Conservation (phyloP, 225 moss, liverwort and hornwort species). For the Sphagnum contortum region DNA sequence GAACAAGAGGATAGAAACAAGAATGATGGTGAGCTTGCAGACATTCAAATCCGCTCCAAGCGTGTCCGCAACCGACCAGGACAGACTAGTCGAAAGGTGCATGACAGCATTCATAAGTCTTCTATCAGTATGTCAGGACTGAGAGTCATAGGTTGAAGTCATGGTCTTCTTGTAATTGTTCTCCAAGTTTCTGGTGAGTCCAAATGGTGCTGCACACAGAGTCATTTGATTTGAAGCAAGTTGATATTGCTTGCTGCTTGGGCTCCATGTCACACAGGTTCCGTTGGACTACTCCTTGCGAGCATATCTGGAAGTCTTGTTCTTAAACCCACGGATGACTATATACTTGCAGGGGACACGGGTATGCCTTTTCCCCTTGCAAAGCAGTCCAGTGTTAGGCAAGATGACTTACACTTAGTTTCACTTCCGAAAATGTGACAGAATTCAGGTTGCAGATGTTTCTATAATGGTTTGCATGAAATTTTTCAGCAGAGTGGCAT, state of each 20-base stretch:
- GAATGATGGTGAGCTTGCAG: conserved; percentile 5
- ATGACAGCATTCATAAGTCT: neutral
- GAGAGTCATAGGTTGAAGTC: neutral
- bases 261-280: conserved; percentile 33
- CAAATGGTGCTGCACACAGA: neutral
- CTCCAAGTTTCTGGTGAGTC: neutral
- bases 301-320: conserved; percentile 75
- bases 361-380: conserved; percentile 18
- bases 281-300: conserved; percentile 77
- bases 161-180: conserved; percentile 1
- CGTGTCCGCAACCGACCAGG: conserved; percentile 69
- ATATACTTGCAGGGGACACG: conserved; percentile 62
- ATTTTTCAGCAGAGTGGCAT: too few relatives aligned
- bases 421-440: too few relatives aligned
- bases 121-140: too few relatives aligned
- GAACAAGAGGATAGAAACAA: conserved; percentile 3
- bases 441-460: too few relatives aligned
- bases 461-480: too few relatives aligned
- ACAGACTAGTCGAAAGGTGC: conserved; percentile 64
- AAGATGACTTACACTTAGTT: too few relatives aligned
- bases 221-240: neutral
- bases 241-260: neutral
- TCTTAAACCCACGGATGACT: conserved; percentile 62
- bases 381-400: too few relatives aligned
- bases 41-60: conserved; percentile 52